Evolutionary conservation across 345 rosid genomes (phyloP), one percentile per base, ranked within the genome.

Genomic region (Combretum micranthum): DNA sequence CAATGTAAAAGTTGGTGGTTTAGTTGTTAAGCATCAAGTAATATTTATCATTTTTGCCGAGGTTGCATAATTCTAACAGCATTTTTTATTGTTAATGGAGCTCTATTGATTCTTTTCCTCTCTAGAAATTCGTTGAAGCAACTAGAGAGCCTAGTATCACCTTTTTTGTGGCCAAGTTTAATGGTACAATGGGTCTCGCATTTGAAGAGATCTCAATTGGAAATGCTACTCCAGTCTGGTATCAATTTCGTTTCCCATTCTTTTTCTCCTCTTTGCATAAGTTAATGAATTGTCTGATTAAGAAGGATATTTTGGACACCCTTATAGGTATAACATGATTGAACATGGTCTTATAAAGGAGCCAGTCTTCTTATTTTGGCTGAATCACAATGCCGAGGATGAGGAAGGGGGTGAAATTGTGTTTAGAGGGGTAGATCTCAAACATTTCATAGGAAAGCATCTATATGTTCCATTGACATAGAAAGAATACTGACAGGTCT

Each of bases 401-500:
- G 80, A 68, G 53, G 80, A 84, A 70, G 98, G 98, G 43, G 97
- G 97, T 69, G 87, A 92, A 70, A 70, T 92, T 74, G 91, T 92
- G 42, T 86, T 92, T 61, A 97, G 97, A 12, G 98, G 97, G 44
- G 64, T 82, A 21, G 97, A 86, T 65, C 66, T 89, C 25, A 77
- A 78, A 48, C 98, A 86, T 60, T 85, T 64, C 60, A 82, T 69
- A 78, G 98, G 95, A 44, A 76, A 86, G 65, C 98, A 92, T 69
- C 88, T 93, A 23, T 81, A 75, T 73, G 98, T 88, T 43, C 97
- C 97, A 0, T 95, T 92, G 53, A 81, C 97, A 20, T 80, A 52
- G 65, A 84, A 86, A 72, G 98, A 97, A 60, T 93, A 89, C 57
- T 93, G 99, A 97, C 99, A 83, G 94, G 88, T 85, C 55, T 37